These are phyloP conservation scores for Apiotrichum siamense DNA, from an alignment of 1,284 basidiomycete species.

Conservation along the genomic window DNA sequence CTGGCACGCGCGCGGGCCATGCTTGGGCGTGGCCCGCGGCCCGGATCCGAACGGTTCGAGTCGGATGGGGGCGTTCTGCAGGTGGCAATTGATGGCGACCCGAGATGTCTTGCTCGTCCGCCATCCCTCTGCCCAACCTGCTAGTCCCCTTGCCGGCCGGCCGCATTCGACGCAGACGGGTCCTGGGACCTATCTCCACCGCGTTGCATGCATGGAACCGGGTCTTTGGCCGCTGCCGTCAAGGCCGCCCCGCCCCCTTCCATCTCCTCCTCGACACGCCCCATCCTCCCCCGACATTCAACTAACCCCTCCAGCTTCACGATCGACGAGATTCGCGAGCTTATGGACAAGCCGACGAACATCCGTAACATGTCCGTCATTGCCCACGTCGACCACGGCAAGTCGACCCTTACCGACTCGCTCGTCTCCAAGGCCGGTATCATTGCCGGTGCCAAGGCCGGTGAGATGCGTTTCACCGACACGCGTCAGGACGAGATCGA, in stretches of 20 bases:
- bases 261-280: background rate
- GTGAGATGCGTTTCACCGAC: constrained; percentile 96
- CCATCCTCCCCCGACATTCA: background rate
- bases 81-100: too few relatives aligned
- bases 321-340: constrained; percentile 67
- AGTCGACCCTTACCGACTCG: constrained; percentile 98
- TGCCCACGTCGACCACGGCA: constrained; percentile 99
- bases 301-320: constrained; percentile 47
- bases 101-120: too few relatives aligned
- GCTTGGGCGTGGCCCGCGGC: too few relatives aligned
- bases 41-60: too few relatives aligned
- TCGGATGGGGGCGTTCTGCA: too few relatives aligned
- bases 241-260: background rate
- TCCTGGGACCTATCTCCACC: too few relatives aligned
- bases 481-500: constrained; percentile 98
- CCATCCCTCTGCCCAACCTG: too few relatives aligned
- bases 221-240: background rate
- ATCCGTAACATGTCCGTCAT: constrained; percentile 95
- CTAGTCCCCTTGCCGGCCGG: too few relatives aligned
- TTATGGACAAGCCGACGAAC: constrained; percentile 56
- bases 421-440: constrained; percentile 99
- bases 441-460: constrained; percentile 90
- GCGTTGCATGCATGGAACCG: too few relatives aligned
- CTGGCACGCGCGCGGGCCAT: too few relatives aligned
- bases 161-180: too few relatives aligned